Base-by-base conservation (phyloP, 768 basidiomycete species). In the Suillus fuscotomentosus region DNA sequence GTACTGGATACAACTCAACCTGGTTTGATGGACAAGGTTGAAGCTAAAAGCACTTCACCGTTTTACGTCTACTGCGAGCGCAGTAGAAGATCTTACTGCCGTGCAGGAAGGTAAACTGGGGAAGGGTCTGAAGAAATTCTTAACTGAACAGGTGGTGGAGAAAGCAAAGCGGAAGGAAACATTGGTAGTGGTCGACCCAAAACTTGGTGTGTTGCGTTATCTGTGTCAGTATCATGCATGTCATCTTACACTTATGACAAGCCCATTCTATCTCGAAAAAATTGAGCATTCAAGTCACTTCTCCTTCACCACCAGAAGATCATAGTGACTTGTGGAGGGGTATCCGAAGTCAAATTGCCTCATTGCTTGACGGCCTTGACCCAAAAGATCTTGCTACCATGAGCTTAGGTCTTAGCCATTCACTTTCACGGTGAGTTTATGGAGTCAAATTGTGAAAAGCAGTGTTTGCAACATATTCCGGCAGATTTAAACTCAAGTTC, bases 401-500 rank as follows among this genome's bases (percentile, higher is more conserved):
- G 97, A 95, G 92, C 70, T 81, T 99, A 69, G 97, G 97, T 85
- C 84, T 99, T 66, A 94, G 92, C 77, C 97, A 99, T 81, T 97
- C 95, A 62, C 82, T 99, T 73, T 97, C 95, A 57, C 88, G 95
- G 95, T 94, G 54, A 63, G 84, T 73, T 17, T 22, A 60, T 59
- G 34, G 47, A 39, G 38, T 50, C 63, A 36, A 34, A 41, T 31
- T 5, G 53, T 51, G 27, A 53, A 61, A n/a, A 51, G 50, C 61
- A 39, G 55, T 65, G 69, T 50, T 65, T 62, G n/a, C 51, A 31
- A 41, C 5, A 59, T 42, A 10, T 20, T 22, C 41, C 22, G 61
- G 39, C 67, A 97, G 96, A 65, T 99, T 97, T 82, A 99, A 99
- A 83, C 85, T 99, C 71, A 99, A 99, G 80, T 99, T 99, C 79